Base-by-base conservation (phyloP, 257 asterid species). In the Striga asiatica region DNA sequence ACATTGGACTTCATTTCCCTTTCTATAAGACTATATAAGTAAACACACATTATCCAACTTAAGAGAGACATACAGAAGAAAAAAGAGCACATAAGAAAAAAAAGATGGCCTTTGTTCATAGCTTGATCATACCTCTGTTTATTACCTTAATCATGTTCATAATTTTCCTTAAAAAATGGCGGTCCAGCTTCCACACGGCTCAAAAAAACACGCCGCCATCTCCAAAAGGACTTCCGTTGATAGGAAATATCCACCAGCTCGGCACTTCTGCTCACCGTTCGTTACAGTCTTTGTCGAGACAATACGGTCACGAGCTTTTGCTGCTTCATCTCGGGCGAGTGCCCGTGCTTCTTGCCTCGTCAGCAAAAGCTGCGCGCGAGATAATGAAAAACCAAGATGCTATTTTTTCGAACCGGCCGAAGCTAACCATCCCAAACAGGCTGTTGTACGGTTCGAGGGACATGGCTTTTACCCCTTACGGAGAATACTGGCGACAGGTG, bases 271-370 rank as follows among this genome's bases (percentile, higher is more conserved):
- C 47, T 39, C 21, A 39, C 47, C 47, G 20, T 20, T 39, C 47
- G 18, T 20, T 39, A 7, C 47, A 5, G 20, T 14, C 47, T 12
- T 14, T 39, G 14, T 12, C 18, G 2, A 39, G 14, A 5, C 0
- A 2, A n/a, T 39, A 39, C 18, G 84, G 88, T 9, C 74, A n/a
- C n/a, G n/a, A 45, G 1, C 67, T 74, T 4, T 76, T 82, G 73
- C 60, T 70, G 4, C 82, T 79, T 5, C 76, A 68, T 17, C 50
- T 82, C 0, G 82, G 92, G 13, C 1, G 42, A 4, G 58, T 55
- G 3, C 84, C 82, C 0, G 69, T 71, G 9, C 31, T 79, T 0
- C 66, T 79, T 0, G 78, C 54, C 52, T 81, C 81, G 6, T 76
- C 86, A 0, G 69, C 70, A 0, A 68, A 55, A 0, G 74, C 74